Base-by-base conservation (phyloP, 306 rosid species). In the Lathyrus oleraceus region DNA sequence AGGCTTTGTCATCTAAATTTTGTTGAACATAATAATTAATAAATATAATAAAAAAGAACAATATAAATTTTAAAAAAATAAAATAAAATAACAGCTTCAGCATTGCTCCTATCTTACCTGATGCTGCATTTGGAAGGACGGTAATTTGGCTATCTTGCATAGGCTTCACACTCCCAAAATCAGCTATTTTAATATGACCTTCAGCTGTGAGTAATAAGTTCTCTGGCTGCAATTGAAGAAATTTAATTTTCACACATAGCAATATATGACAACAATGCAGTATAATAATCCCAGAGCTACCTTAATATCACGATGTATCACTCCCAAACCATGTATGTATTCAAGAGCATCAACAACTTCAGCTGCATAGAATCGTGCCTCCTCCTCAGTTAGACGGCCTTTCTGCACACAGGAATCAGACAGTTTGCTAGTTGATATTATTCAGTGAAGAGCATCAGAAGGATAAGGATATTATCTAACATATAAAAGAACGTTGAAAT, bases 91-190 rank as follows among this genome's bases (percentile, higher is more conserved):
- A 7, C 67, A 8, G 48, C 56, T 44, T 78, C 52, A 6, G 10
- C 58, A 35, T 53, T 73, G 73, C 68, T 66, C 61, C 39, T 51
- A 28, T 64, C 67, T 69, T 69, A 90, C 99, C 99, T 74, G 99
- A 95, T 36, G 97, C 87, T 19, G 97, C 99, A 86, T 91, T 95
- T n/a, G 99, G 99, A 82, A 91, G 99, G 60, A 91, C 96, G 8
- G 97, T 91, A 69, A 95, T 89, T 79, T 63, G 88, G 76, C 96
- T 95, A 79, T 87, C 97, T 76, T 87, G 89, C 97, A 91, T 91
- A 40, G 97, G 99, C 86, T 95, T 95, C 48, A 95, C 97, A 58
- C 99, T 95, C 77, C 99, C 99, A 85, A 95, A 95, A 85, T 95
- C 99, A 1, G 99, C 97, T 75, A 95, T 84, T 86, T 95, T 95